Base-by-base conservation (phyloP, 148 eudicot species). In the Dianthus caryophyllus region DNA sequence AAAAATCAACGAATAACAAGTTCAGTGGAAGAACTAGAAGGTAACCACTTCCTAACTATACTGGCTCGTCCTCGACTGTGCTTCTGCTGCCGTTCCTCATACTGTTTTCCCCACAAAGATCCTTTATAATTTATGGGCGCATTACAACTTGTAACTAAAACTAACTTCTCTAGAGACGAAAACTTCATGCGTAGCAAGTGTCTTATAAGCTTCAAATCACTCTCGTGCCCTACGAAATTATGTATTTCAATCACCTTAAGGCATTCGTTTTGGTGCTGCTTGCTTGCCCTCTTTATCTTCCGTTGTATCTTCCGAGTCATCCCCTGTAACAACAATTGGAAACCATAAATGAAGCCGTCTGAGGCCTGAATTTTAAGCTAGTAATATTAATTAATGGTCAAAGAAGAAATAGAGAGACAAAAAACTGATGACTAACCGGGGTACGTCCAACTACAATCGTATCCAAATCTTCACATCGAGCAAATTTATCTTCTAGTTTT, bases 161-260 rank as follows among this genome's bases (percentile, higher is more conserved):
- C 61, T 14, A 57, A 13, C 9, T 27, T 29, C 16, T 57, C 61
- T 27, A 57, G 61, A 27, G 61, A 57, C n/a, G 14, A 39, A 20
- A 27, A 57, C 1, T 33, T 33, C 21, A 27, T 57, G 14, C 38
- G 18, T 26, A 57, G 61, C 39, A 57, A 57, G 39, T 57, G 61
- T 57, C 61, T 57, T 15, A 39, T 33, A 57, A 57, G 61, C 5
- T 57, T 27, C 38, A 29, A 57, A 57, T 57, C 61, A 57, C 61
- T 57, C 61, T 16, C 16, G 29, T 57, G 27, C 61, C 61, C 61
- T 4, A 57, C 20, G 29, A 57, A 57, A 4, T 20, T 8, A 15
- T 17, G 7, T 27, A 57, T 57, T 57, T 27, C 61, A 18, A 57
- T 20, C 61, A 57, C 61, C 36, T 57, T 27, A 6, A 26, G 39